Base-by-base conservation (phyloP, 192 early-diverging fungal genomes). In the Spizellomyces sp. region DNA sequence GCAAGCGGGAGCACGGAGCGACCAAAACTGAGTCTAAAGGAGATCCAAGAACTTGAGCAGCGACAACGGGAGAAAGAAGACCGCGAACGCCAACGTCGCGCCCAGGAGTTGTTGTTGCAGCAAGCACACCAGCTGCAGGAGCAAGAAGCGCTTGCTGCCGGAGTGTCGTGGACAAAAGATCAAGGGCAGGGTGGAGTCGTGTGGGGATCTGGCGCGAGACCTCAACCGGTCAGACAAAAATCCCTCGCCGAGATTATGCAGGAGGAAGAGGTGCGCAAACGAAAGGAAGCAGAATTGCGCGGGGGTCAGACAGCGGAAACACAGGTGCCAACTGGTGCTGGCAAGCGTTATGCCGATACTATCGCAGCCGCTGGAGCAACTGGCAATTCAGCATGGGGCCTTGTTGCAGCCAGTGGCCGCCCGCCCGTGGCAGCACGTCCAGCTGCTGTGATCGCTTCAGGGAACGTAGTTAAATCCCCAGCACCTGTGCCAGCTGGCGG, bases 11-110 rank as follows among this genome's bases (percentile, higher is more conserved):
- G 58, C 54, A 41, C 55, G 41, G 63, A 61, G 4, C 47, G 43
- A 21, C 75, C 79, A 36, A 86, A 83, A 54, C 64, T 80, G 14
- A 76, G 71, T 19, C 57, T 86, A 19, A 86, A 86, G 70, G 75
- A 83, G 57, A 82, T 86, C 48, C 84, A 86, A 66, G 84, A 83
- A 48, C 60, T 78, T 5, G 84, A 86, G 74, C 70, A 75, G 21
- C 15, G 55, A 47, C 79, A 66, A 15, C 21, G 45, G 8, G 76
- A 79, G 46, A 48, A 69, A 46, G 60, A 61, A 59, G 78, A 80
- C 55, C 62, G 71, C 1, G 80, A 84, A 62, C 48, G 67, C 21
- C 63, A 69, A 12, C 66, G 66, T 7, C 75, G 63, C 19, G 79
- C 80, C 5, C 77, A 81, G 36, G 57, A 77, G 55, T 47, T 62